Evolutionary conservation across 2,329 filamentous ascomycete species (phyloP).

Genomic region (Sclerotiophoma versabilis): DNA sequence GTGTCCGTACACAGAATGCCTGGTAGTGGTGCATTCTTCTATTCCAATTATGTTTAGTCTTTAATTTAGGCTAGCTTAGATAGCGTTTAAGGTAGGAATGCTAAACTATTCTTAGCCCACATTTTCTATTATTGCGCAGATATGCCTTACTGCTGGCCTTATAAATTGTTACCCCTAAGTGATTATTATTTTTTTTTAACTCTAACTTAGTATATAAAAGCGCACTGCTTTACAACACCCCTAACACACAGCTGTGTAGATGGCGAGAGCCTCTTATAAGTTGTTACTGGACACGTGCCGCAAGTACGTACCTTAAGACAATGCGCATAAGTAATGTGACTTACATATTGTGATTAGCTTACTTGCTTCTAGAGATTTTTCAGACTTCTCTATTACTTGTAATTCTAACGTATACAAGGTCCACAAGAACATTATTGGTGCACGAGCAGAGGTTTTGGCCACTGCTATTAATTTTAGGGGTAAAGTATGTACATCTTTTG

Average conservation of each 20-base stretch:
- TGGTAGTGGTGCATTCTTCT: neutral
- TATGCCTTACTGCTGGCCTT: neutral
- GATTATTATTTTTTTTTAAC: neutral
- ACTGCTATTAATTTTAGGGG: neutral
- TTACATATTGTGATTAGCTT: constrained; percentile 3
- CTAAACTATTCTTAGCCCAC: neutral
- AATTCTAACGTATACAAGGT: constrained; percentile 21
- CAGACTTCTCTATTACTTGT: constrained; percentile 25
- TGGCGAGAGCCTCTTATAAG: neutral
- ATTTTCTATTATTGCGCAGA: neutral
- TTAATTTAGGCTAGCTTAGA: neutral
- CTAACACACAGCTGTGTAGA: neutral
- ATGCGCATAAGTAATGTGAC: neutral
- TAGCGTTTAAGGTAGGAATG: neutral
- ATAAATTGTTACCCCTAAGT: neutral
- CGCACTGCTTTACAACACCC: neutral
- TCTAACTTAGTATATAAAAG: neutral
- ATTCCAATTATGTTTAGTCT: neutral
- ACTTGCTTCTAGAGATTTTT: constrained; percentile 17
- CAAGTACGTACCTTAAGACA: neutral
- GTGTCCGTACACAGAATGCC: neutral
- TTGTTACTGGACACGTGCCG: neutral
- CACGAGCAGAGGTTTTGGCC: constrained; percentile 17
- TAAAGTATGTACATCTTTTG: neutral
- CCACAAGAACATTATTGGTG: constrained; percentile 24